Evolutionary conservation across 768 basidiomycete genomes (phyloP).

Genomic region (Auriscalpium vulgare): DNA sequence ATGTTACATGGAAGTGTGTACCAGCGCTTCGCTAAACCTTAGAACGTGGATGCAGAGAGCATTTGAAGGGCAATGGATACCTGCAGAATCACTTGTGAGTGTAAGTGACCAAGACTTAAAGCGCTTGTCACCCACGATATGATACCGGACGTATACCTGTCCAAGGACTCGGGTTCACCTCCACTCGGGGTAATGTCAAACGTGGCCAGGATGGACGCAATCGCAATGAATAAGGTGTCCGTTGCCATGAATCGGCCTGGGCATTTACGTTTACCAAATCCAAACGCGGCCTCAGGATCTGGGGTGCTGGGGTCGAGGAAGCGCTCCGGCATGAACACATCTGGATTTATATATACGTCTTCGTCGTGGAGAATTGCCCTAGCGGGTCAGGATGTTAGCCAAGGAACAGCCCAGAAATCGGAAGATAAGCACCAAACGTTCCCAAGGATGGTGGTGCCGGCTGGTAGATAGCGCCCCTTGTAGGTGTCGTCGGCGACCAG

Average conservation of each 20-base stretch:
- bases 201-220: neutral
- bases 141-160: neutral
- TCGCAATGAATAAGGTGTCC: neutral
- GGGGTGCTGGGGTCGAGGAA: neutral
- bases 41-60: neutral
- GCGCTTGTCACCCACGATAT: neutral
- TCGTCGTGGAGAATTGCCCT: constrained; percentile 1
- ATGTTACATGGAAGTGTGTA: neutral
- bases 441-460: neutral
- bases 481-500: neutral
- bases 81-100: neutral
- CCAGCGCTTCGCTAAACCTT: neutral
- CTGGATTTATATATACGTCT: neutral
- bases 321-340: neutral
- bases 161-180: neutral
- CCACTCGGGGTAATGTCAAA: neutral
- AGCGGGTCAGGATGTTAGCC: no score
- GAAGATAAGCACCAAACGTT: neutral
- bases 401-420: no score
- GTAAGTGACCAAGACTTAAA: neutral
- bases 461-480: neutral
- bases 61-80: neutral
- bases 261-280: neutral
- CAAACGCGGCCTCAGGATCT: neutral
- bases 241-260: neutral